Evolutionary conservation across 2,329 filamentous ascomycete genomes (phyloP).

Genomic region (Fusarium succisae): DNA sequence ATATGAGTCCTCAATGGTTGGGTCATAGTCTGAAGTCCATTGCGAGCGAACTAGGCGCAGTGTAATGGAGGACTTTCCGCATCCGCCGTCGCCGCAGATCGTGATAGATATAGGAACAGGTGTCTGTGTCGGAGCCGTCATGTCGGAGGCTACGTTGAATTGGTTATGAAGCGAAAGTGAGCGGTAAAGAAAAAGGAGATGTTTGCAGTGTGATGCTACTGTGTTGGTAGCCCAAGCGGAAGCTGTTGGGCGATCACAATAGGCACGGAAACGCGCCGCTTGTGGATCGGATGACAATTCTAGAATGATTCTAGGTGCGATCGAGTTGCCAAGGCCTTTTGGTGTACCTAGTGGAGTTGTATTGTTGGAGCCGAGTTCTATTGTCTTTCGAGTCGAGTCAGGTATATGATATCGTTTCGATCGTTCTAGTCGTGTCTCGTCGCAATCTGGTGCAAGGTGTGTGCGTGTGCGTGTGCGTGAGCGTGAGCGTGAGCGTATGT

Average conservation of each 20-base stretch:
- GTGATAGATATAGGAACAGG: conserved; percentile 76
- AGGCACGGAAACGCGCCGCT: conserved; percentile 21
- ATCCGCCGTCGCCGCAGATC: conserved; percentile 87
- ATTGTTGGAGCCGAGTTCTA: neutral
- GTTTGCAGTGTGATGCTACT: neutral
- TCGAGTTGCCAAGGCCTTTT: conserved; percentile 10
- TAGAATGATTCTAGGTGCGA: conserved; percentile 22
- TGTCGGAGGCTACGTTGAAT: conserved; percentile 4
- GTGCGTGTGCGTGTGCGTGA: neutral
- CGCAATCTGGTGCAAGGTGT: conserved; percentile 1
- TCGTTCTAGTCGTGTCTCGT: conserved; percentile 27
- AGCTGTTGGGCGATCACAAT: conserved; percentile 17
- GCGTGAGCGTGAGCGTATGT: neutral
- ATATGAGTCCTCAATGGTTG: conserved; percentile 86
- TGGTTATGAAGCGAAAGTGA: neutral
- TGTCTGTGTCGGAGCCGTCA: conserved; percentile 37
- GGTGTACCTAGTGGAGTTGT: neutral
- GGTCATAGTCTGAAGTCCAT: conserved; percentile 87
- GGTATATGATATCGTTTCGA: conserved; percentile 15
- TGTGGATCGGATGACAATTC: conserved; percentile 21
- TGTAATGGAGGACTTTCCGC: conserved; percentile 86
- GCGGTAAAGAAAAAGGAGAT: neutral
- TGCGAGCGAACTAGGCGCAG: conserved; percentile 82
- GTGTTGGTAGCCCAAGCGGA: conserved; percentile 1
- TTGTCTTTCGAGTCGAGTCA: neutral